Percentiles rank a stretch among this genome's conserved stretches.
Evolutionary conservation across 1,284 basidiomycete genomes (phyloP).

Genomic region (Rhodofomes roseus): DNA sequence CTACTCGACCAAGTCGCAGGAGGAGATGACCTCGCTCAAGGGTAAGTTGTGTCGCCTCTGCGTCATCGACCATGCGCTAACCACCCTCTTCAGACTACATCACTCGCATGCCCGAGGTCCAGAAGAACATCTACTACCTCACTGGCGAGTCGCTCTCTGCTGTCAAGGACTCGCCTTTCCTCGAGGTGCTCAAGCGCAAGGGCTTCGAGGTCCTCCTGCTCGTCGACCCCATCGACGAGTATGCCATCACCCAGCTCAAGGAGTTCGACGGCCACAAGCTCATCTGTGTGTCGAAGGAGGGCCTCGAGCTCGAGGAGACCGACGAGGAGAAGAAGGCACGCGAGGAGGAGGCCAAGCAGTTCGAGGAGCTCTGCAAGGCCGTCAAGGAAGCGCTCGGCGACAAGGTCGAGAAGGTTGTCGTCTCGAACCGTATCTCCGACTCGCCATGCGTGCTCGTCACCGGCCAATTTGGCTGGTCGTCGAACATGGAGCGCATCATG

Average conservation of each 20-base stretch:
- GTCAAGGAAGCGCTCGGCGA: conserved; percentile 99
- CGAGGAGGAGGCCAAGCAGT: conserved; percentile 86
- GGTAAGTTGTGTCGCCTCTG: conserved; percentile 42
- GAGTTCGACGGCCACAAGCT: conserved; percentile 99
- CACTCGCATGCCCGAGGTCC: conserved; percentile 98
- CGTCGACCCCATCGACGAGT: conserved; percentile 98
- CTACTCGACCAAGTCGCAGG: conserved; percentile 93
- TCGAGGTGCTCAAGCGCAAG: conserved; percentile 99
- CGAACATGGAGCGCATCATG: conserved; percentile 99
- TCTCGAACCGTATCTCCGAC: conserved; percentile 97
- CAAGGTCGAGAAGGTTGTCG: conserved; percentile 99
- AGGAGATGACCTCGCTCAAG: conserved; percentile 95
- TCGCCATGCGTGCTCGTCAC: conserved; percentile 97
- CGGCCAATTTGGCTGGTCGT: conserved; percentile 99
- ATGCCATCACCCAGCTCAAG: conserved; percentile 97
- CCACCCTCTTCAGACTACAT: conserved; percentile 80
- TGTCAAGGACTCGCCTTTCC: conserved; percentile 95
- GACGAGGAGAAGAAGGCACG: conserved; percentile 94
- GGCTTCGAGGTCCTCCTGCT: conserved; percentile 98
- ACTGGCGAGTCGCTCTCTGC: conserved; percentile 96
- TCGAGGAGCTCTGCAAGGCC: conserved; percentile 86
- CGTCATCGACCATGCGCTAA: neutral
- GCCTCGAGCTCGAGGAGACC: conserved; percentile 98
- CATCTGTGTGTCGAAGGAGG: conserved; percentile 98
- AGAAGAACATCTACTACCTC: conserved; percentile 99